These are phyloP conservation scores for Alnus rubra DNA, from an alignment of 306 rosid species.

Conservation along the genomic window DNA sequence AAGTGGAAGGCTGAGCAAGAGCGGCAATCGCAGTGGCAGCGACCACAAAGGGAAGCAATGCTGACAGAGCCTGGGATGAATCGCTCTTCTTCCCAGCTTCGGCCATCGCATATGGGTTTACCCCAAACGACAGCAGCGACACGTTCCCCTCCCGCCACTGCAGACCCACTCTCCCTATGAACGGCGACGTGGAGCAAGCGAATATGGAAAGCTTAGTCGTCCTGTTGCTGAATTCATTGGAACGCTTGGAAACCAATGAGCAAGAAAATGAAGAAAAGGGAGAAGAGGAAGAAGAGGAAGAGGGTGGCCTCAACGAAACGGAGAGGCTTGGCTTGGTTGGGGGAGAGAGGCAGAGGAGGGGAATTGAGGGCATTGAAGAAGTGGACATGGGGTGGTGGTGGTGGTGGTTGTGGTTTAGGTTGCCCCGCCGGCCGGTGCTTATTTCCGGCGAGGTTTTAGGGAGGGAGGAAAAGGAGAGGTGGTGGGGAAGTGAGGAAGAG, in stretches of 20 bases:
- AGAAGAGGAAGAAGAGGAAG: slow-evolving; percentile 9
- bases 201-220: slow-evolving; percentile 27
- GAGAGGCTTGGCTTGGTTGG: slow-evolving; percentile 8
- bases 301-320: not conserved
- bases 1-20: slow-evolving; percentile 84
- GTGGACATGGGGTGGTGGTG: slow-evolving; percentile 20
- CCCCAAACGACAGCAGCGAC: slow-evolving; percentile 62
- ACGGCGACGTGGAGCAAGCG: slow-evolving; percentile 64
- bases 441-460: slow-evolving; percentile 23
- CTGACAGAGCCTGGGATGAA: slow-evolving; percentile 71
- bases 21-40: slow-evolving; percentile 90
- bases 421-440: slow-evolving; percentile 33
- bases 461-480: slow-evolving; percentile 6
- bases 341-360: slow-evolving; percentile 29
- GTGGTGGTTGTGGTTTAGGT: slow-evolving; percentile 7
- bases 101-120: slow-evolving; percentile 32
- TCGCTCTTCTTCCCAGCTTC: slow-evolving; percentile 39
- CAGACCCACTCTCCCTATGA: slow-evolving; percentile 51
- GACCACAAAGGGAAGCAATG: slow-evolving; percentile 92
- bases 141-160: slow-evolving; percentile 43
- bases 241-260: slow-evolving; percentile 23
- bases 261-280: slow-evolving; percentile 9
- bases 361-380: slow-evolving; percentile 39
- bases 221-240: slow-evolving; percentile 27
- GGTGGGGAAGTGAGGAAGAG: not conserved